These are phyloP conservation scores for Solanum arcanum DNA, from an alignment of 257 asterid species.

Conservation along the genomic window DNA sequence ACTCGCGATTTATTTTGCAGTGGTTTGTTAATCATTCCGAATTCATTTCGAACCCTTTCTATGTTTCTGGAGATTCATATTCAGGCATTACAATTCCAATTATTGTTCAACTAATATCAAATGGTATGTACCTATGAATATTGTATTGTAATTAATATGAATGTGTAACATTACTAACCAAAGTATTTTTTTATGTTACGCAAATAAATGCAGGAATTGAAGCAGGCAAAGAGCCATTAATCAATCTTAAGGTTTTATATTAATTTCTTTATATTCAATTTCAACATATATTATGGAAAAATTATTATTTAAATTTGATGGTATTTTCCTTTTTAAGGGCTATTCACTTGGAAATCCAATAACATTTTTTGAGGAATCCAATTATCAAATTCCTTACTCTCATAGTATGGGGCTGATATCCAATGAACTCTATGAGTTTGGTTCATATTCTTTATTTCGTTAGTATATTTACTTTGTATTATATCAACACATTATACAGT, in stretches of 20 bases:
- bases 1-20: slow-evolving; percentile 6
- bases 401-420: slow-evolving; percentile 24
- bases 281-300: background rate
- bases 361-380: background rate
- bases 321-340: slow-evolving; percentile 12
- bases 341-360: slow-evolving; percentile 23
- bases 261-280: background rate
- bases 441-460: background rate
- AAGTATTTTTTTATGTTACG: too few species aligned
- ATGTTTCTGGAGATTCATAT: slow-evolving; percentile 34
- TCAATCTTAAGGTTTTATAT: slow-evolving; percentile 21
- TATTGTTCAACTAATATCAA: slow-evolving; percentile 2
- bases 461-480: background rate
- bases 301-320: background rate
- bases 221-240: slow-evolving; percentile 12
- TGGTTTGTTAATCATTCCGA: slow-evolving; percentile 27
- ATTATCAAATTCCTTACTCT: slow-evolving; percentile 9
- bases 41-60: slow-evolving; percentile 12
- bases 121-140: slow-evolving; percentile 1
- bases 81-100: slow-evolving; percentile 17
- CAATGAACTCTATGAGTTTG: slow-evolving; percentile 17
- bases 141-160: background rate
- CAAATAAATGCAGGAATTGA: slow-evolving; percentile 15
- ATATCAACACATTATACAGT: background rate
- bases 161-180: background rate